These are phyloP conservation scores for Nevesoporus exiguus DNA, from an alignment of 768 basidiomycete species.

Conservation along the genomic window DNA sequence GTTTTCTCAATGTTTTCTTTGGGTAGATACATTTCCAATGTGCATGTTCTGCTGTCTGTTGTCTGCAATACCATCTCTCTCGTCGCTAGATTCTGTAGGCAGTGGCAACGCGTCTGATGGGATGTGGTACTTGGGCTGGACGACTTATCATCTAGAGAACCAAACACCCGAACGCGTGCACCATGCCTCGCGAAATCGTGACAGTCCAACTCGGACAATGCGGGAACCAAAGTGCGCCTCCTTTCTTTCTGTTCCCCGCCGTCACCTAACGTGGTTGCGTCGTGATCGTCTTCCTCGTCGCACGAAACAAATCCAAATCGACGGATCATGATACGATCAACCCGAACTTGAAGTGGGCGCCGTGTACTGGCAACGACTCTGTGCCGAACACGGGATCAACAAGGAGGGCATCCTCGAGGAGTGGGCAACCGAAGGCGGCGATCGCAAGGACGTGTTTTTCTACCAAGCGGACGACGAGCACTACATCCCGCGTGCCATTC, in stretches of 20 bases:
- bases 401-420: constrained; percentile 95
- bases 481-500: constrained; percentile 94
- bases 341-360: constrained; percentile 67
- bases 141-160: not conserved
- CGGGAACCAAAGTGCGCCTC: constrained; percentile 78
- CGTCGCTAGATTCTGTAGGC: constrained; percentile 8
- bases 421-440: constrained; percentile 92
- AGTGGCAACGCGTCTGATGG: too few species aligned
- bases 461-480: constrained; percentile 99
- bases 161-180: constrained; percentile 16
- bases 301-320: too few species aligned
- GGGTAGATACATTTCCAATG: constrained; percentile 20
- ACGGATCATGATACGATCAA: not conserved
- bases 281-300: too few species aligned
- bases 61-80: not conserved
- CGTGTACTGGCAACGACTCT: constrained; percentile 97
- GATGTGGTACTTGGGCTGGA: too few species aligned
- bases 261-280: constrained; percentile 2
- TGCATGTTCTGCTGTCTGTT: constrained; percentile 15
- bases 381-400: constrained; percentile 97
- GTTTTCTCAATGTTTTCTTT: constrained; percentile 13
- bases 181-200: constrained; percentile 82
- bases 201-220: constrained; percentile 88
- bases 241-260: not conserved
- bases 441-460: constrained; percentile 99